phyloP scores from a whole-genome alignment of 2,329 filamentous ascomycete species.

The Colletotrichum sp. region DNA sequence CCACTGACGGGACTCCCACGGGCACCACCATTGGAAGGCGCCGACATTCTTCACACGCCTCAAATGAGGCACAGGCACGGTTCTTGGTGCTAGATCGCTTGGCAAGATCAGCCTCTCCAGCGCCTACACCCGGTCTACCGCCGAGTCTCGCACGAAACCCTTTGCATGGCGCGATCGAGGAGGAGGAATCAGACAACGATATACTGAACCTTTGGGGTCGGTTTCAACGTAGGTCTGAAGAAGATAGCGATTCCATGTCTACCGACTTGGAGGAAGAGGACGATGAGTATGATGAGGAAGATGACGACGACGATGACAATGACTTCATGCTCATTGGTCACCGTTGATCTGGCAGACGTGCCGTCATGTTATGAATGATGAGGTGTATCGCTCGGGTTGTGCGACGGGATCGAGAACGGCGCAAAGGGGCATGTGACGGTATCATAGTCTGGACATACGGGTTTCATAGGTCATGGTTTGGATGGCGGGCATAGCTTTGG shows the following conservation, averaged over 20 bases:
- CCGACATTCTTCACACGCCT: slow-evolving; percentile 43
- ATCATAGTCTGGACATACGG: slow-evolving; percentile 14
- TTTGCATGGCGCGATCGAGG: slow-evolving; percentile 34
- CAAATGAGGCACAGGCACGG: slow-evolving; percentile 32
- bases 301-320: slow-evolving; percentile 53
- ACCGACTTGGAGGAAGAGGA: slow-evolving; percentile 44
- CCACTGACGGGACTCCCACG: background rate
- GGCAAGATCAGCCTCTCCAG: slow-evolving; percentile 28
- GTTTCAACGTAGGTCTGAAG: slow-evolving; percentile 48
- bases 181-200: slow-evolving; percentile 49
- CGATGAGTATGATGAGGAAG: slow-evolving; percentile 48
- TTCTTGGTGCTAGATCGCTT: slow-evolving; percentile 42
- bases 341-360: slow-evolving; percentile 33
- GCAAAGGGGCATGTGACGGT: background rate
- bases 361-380: background rate
- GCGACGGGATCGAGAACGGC: background rate
- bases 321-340: slow-evolving; percentile 58
- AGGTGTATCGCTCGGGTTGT: background rate
- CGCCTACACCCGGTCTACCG: background rate
- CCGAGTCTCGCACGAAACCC: background rate
- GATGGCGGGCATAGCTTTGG: background rate
- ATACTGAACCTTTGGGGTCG: slow-evolving; percentile 58
- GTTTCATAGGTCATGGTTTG: background rate
- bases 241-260: slow-evolving; percentile 44
- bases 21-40: slow-evolving; percentile 27